A percentile compares a stretch with the other conserved stretches of the same genome.
Conservation (phyloP, 345 rosid species). For the Citrus maxima region DNA sequence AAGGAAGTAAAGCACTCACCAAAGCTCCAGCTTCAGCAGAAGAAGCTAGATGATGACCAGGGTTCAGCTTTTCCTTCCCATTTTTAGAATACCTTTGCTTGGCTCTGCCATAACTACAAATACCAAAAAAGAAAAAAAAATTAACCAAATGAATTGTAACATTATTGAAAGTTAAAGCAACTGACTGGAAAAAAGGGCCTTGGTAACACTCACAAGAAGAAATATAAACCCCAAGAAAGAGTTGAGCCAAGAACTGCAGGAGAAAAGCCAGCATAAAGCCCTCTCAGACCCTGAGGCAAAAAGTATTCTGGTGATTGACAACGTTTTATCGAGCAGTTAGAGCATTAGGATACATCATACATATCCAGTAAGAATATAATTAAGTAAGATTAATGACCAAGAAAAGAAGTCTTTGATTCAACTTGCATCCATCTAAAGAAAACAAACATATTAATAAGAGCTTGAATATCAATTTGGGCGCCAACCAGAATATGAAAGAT, state of each 20-base stretch:
- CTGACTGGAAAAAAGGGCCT: background rate
- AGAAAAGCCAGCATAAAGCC: conserved; percentile 82
- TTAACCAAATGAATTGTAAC: background rate
- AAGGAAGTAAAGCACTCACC: conserved; percentile 46
- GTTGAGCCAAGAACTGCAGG: conserved; percentile 91
- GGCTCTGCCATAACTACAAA: conserved; percentile 79
- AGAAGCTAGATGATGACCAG: conserved; percentile 82
- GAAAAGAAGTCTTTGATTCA: background rate
- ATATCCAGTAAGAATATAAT: background rate
- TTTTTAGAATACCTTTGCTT: conserved; percentile 67
- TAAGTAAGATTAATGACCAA: background rate
- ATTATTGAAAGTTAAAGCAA: background rate
- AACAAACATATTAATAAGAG: background rate
- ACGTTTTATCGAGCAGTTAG: background rate
- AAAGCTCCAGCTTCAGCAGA: conserved; percentile 97
- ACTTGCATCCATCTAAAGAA: background rate
- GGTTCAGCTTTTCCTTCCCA: conserved; percentile 58
- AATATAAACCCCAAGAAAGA: conserved; percentile 85
- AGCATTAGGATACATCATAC: background rate
- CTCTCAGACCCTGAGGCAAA: conserved; percentile 65
- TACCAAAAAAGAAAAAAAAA: background rate
- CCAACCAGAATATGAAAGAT: background rate
- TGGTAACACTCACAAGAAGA: conserved; percentile 73
- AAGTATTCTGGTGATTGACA: background rate
- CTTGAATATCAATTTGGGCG: background rate